Percentiles rank a stretch among this genome's conserved stretches.
These are phyloP conservation scores for Biancaea sappan DNA, from an alignment of 306 rosid genomes.

Conservation along the genomic window DNA sequence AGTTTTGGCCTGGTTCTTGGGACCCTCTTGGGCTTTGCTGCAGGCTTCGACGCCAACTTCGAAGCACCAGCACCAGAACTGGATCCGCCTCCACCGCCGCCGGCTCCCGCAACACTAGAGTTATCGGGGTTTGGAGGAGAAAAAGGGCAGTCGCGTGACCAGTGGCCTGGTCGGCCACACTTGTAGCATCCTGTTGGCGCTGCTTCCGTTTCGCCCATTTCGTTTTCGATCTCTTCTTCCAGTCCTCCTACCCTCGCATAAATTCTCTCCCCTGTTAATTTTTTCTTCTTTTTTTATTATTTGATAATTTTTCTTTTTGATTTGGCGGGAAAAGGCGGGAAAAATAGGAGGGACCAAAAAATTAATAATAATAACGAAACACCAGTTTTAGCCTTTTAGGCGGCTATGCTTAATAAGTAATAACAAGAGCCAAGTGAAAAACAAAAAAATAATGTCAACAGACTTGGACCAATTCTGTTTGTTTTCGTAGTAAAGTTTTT, in stretches of 20 bases:
- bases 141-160: conserved; percentile 95
- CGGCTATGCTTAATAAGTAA: no score
- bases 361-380: no score
- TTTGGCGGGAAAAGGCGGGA: conserved; percentile 44
- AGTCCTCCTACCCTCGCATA: not conserved
- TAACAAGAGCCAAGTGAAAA: no score
- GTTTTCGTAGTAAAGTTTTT: no score
- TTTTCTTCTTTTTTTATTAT: not conserved
- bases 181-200: conserved; percentile 92
- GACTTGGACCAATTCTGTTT: no score
- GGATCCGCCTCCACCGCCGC: not conserved
- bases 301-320: not conserved
- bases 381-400: no score
- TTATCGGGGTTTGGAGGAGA: conserved; percentile 47
- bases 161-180: conserved; percentile 97
- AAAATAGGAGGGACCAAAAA: not conserved
- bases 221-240: not conserved
- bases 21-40: conserved; percentile 62
- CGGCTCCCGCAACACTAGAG: not conserved
- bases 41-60: conserved; percentile 5
- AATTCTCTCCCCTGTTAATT: not conserved
- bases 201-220: conserved; percentile 32
- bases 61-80: not conserved
- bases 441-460: no score
- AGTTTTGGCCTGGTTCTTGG: conserved; percentile 77